Evolutionary conservation across 176 grass and related monocot genomes (phyloP).

Genomic region (Pontederia paniculata): DNA sequence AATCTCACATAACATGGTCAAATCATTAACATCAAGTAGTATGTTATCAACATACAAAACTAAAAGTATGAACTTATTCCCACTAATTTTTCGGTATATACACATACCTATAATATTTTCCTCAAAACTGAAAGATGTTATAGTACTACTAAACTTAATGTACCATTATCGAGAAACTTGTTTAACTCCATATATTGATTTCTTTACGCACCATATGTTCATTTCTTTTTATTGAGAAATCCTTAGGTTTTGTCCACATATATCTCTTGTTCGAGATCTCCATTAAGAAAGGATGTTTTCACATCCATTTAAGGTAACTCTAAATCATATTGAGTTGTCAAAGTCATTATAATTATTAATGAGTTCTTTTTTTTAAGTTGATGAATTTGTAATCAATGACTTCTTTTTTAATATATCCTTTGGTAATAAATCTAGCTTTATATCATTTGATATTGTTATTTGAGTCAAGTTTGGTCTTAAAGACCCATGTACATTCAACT

Average conservation of each 20-base stretch:
- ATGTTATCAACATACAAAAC: not conserved
- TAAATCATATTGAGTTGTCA: slow-evolving; percentile 17
- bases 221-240: not conserved
- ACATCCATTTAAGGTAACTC: slow-evolving; percentile 28
- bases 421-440: slow-evolving; percentile 18
- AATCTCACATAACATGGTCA: not conserved
- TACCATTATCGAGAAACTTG: too few species aligned
- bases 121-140: too few species aligned
- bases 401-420: too few species aligned
- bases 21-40: not conserved
- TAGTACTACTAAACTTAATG: too few species aligned
- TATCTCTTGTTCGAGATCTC: not conserved
- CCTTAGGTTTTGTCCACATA: slow-evolving; percentile 7
- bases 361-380: too few species aligned
- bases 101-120: too few species aligned
- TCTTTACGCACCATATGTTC: slow-evolving; percentile 5
- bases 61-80: too few species aligned
- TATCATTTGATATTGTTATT: slow-evolving; percentile 17
- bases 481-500: slow-evolving; percentile 12
- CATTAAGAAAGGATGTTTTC: slow-evolving; percentile 27
- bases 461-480: slow-evolving; percentile 10
- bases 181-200: too few species aligned
- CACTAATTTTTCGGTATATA: too few species aligned
- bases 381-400: too few species aligned
- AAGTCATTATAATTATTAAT: slow-evolving; percentile 14